These are phyloP conservation scores for Lenwebbia sp. DNA, from an alignment of 345 rosid genomes.

Conservation along the genomic window DNA sequence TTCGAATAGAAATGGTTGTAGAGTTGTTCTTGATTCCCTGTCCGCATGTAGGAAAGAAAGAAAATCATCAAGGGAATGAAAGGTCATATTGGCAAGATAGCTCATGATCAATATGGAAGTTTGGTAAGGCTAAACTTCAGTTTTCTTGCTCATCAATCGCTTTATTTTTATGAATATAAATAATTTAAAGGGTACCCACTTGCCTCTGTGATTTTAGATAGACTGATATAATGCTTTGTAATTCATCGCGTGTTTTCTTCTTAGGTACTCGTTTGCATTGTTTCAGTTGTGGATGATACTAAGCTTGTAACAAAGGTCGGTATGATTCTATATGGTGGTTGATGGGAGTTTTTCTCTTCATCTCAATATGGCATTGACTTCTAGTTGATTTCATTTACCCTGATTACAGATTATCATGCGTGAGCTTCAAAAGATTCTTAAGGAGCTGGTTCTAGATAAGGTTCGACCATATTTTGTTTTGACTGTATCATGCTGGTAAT, in stretches of 20 bases:
- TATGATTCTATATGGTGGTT: neutral
- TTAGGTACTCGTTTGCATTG: conserved; percentile 69
- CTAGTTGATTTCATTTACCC: conserved; percentile 9
- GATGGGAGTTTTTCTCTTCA: neutral
- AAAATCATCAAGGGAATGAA: conserved; percentile 84
- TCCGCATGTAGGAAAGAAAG: conserved; percentile 68
- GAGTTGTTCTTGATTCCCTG: neutral
- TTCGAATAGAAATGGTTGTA: neutral
- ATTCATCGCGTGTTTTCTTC: conserved; percentile 3
- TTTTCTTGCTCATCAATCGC: neutral
- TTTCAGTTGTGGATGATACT: conserved; percentile 87
- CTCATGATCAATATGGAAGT: conserved; percentile 66
- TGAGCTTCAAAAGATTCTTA: conserved; percentile 51
- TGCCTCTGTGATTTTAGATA: neutral
- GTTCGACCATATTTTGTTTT: conserved; percentile 19
- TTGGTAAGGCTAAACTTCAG: conserved; percentile 32
- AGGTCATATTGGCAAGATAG: conserved; percentile 50
- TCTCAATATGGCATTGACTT: neutral
- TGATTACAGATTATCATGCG: conserved; percentile 55
- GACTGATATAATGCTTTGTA: neutral
- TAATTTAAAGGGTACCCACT: neutral
- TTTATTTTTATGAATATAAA: neutral
- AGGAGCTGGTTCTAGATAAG: conserved; percentile 76
- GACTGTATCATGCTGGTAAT: neutral
- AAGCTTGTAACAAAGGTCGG: conserved; percentile 75